Conservation (phyloP, 2,329 filamentous ascomycete species). For the Pseudogymnoascus sp. region DNA sequence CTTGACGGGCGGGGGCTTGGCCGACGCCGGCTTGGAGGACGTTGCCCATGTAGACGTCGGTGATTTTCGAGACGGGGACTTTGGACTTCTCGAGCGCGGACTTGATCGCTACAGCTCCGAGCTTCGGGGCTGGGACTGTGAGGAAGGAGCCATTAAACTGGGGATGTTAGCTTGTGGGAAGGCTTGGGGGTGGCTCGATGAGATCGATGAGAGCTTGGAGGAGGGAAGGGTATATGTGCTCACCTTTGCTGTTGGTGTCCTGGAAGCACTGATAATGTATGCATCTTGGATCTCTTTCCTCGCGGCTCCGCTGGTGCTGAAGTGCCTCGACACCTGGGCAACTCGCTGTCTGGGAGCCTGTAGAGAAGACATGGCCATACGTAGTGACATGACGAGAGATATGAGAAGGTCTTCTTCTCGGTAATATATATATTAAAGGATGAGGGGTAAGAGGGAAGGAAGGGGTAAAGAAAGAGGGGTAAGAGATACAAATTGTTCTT, state of each 20-base stretch:
- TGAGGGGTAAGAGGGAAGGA: neutral
- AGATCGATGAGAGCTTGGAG: slow-evolving; percentile 12
- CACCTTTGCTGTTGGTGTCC: slow-evolving; percentile 89
- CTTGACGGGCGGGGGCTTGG: slow-evolving; percentile 87
- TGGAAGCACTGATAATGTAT: slow-evolving; percentile 83
- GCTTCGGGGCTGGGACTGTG: slow-evolving; percentile 72
- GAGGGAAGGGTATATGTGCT: neutral
- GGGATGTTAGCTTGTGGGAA: neutral
- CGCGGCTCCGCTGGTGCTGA: slow-evolving; percentile 39
- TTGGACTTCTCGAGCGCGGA: slow-evolving; percentile 80
- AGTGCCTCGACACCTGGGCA: slow-evolving; percentile 39
- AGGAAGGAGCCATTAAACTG: slow-evolving; percentile 93
- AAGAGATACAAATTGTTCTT: neutral
- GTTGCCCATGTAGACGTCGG: slow-evolving; percentile 96
- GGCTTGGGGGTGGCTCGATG: neutral
- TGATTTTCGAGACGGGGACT: slow-evolving; percentile 71
- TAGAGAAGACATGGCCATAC: slow-evolving; percentile 20
- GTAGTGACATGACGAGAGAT: slow-evolving; percentile 25
- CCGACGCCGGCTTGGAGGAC: slow-evolving; percentile 78
- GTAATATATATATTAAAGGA: neutral
- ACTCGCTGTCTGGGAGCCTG: slow-evolving; percentile 31
- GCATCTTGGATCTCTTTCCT: slow-evolving; percentile 72
- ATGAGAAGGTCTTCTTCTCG: neutral
- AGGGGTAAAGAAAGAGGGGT: neutral
- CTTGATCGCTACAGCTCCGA: slow-evolving; percentile 87